Percentiles rank a stretch among this genome's conserved stretches.
Conservation (phyloP, 1,284 basidiomycete species). For the Pseudozyma tsukubaensis region DNA sequence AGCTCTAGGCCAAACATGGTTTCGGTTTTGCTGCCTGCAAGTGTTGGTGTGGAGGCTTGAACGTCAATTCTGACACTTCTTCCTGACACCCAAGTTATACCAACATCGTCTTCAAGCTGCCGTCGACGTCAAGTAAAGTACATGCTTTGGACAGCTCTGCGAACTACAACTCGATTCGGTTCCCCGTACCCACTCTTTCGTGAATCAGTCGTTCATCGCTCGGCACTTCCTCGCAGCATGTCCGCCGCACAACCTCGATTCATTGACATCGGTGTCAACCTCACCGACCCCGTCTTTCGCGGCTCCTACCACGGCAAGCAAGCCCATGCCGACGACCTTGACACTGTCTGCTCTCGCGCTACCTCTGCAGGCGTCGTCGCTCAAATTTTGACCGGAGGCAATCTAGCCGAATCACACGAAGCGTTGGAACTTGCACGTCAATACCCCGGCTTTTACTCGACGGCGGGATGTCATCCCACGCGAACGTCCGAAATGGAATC, state of each 20-base stretch:
- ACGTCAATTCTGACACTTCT: not conserved
- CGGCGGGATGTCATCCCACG: constrained; percentile 87
- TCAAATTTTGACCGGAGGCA: constrained; percentile 86
- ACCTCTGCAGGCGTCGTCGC: constrained; percentile 76
- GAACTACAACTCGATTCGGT: not conserved
- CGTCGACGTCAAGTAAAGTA: not conserved
- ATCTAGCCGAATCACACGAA: constrained; percentile 76
- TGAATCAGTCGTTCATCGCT: not conserved
- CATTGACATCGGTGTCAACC: constrained; percentile 72
- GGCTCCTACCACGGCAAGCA: constrained; percentile 71
- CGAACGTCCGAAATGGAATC: constrained; percentile 81
- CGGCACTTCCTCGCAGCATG: constrained; percentile 3
- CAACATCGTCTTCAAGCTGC: not conserved
- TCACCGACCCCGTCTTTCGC: constrained; percentile 71
- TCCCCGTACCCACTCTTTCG: not conserved
- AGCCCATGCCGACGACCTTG: constrained; percentile 75
- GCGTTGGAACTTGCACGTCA: constrained; percentile 77
- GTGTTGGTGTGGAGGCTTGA: constrained; percentile 27
- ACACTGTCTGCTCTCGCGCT: constrained; percentile 76
- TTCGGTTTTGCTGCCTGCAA: not conserved
- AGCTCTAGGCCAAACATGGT: no score
- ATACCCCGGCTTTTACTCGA: constrained; percentile 77
- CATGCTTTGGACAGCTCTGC: not conserved
- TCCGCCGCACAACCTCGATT: constrained; percentile 19
- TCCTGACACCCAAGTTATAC: not conserved